Evolutionary conservation across 1,284 basidiomycete species (phyloP), one percentile per base, ranked within the genome.

Genomic region (Tranzscheliella williamsii): DNA sequence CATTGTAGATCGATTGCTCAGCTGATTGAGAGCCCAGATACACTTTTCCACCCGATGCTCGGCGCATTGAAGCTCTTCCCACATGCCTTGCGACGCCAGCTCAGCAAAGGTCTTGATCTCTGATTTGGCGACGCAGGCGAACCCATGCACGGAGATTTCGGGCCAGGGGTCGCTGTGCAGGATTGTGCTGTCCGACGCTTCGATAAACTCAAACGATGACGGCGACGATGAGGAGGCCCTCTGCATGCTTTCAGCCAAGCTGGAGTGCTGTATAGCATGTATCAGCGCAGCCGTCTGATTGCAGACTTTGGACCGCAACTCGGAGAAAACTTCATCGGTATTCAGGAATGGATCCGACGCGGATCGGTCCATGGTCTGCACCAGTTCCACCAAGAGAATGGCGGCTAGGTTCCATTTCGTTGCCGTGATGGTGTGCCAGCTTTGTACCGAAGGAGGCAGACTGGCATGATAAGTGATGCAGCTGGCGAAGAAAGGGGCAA

Each of bases 81-180:
- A 61, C 16, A 16, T 38, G 2, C 17, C 32, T 7, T 34, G 17
- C n/a, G 31, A 26, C 5, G 34, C 51, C 6, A 54, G 17, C 12
- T 15, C 20, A 9, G 26, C 31, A 16, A 54, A 43, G 4, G 38
- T 32, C 24, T 48, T 49, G 34, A 61, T 54, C 47, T 61, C 57
- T 39, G 38, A 43, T 27, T 61, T 61, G 23, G 51, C 57, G 0
- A 61, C 47, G 16, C 41, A 43, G 4, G 47, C 37, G 11, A 61
- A 50, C 0, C 46, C 42, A 26, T 54, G 47, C 8, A 54, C 42
- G 24, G 47, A 45, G 24, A 61, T 61, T 31, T 61, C 57, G 8
- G 51, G 39, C 57, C 57, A 61, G 5, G 57, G 57, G 37, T 61
- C 57, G 37, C 38, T 54, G 37, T 61, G 51, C 39, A 54, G 26